phyloP scores from a whole-genome alignment of 2,329 filamentous ascomycete species.

The Neurospora sp. region DNA sequence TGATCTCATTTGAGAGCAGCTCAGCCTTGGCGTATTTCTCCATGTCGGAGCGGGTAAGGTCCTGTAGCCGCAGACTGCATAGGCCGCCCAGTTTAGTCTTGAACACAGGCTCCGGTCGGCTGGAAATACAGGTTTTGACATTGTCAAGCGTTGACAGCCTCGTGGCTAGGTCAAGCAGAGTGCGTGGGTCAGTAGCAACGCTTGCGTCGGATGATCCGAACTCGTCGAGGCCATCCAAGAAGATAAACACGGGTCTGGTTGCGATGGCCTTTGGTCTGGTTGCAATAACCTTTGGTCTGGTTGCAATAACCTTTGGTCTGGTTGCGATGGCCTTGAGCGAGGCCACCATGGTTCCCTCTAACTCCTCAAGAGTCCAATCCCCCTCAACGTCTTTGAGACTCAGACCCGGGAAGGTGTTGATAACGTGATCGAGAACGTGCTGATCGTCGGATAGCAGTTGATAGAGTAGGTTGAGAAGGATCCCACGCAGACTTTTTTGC shows the following conservation, averaged over 20 bases:
- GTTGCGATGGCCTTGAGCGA: not conserved
- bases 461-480: slow-evolving; percentile 4
- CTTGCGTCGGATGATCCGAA: not conserved
- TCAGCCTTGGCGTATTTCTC: slow-evolving; percentile 1
- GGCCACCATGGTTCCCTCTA: not conserved
- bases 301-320: not conserved
- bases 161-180: not conserved
- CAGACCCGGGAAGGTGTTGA: not conserved
- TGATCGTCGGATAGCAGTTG: slow-evolving; percentile 4
- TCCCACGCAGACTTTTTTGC: slow-evolving; percentile 4
- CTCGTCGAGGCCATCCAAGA: slow-evolving; percentile 9
- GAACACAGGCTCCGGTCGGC: slow-evolving; percentile 4
- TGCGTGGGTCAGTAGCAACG: not conserved
- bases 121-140: slow-evolving; percentile 4
- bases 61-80: slow-evolving; percentile 2
- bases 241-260: slow-evolving; percentile 2
- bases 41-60: slow-evolving; percentile 8
- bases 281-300: not conserved
- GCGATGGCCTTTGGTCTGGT: not conserved
- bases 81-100: not conserved
- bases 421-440: not conserved
- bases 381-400: not conserved
- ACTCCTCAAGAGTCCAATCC: slow-evolving; percentile 4
- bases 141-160: not conserved
- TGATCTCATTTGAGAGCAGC: not conserved